Base-by-base conservation (phyloP, 208 protist genomes). In the Naegleria gruberi region DNA sequence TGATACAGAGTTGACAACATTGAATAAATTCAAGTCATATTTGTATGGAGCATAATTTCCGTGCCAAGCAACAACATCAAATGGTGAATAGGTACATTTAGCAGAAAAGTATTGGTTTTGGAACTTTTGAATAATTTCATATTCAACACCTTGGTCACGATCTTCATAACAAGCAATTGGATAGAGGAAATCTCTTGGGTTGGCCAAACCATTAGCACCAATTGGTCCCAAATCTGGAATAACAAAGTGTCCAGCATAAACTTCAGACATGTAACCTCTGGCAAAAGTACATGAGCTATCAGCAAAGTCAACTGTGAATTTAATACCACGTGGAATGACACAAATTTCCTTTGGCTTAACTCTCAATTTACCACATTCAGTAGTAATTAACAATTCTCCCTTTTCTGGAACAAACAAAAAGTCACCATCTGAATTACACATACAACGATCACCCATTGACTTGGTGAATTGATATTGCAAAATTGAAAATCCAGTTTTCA, bases 1-100 rank as follows among this genome's bases (percentile, higher is more conserved):
- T 4, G 94, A 91, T 41, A 97, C 95, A 4, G 93, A 93, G 91
- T 97, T 97, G 6, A 98, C 91, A 17, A 93, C 94, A 81, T 91
- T 94, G 83, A 97, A 98, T 43, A 93, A 40, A 4, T 81, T 77
- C 4, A 98, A 89, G 90, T 97, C 94, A 91, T 97, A 98, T 84
- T 96, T 96, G 90, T 93, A 97, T 37, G 96, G 96, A 41, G 91
- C 92, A 91, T 97, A 98, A 92, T 98, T 98, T 51, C 96, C 96
- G 88, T 96, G 95, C 96, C 96, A 98, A n/a, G 93, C 96, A 37
- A 98, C 96, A 23, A 98, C 96, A 89, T 98, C 93, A 90, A 95
- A 98, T 30, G 93, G 92, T 10, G 92, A 95, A 65, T 90, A 44
- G 41, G 89, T 74, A 88, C 93, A 89, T 55, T 65, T 57, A 23